Percentiles rank a stretch among this genome's conserved stretches.
phyloP scores from a whole-genome alignment of 2,329 filamentous ascomycete species.

The Cytospora leucostoma region DNA sequence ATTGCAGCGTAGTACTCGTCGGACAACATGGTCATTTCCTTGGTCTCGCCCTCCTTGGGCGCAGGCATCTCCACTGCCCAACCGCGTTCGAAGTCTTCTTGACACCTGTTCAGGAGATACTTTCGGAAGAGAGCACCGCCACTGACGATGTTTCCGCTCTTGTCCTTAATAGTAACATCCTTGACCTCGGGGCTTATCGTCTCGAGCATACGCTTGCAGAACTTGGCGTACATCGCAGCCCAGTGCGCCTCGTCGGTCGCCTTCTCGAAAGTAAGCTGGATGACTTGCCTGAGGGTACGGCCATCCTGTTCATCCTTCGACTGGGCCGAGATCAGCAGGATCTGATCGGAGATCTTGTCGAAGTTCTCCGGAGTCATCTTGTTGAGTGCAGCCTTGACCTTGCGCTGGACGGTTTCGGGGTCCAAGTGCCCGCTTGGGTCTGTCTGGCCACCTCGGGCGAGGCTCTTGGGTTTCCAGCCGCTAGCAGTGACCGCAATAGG shows the following conservation, averaged over 20 bases:
- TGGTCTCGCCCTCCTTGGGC: constrained; percentile 66
- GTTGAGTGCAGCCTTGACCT: constrained; percentile 97
- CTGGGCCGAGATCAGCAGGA: constrained; percentile 87
- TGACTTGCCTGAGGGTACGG: constrained; percentile 92
- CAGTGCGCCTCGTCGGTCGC: constrained; percentile 98
- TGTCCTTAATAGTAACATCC: constrained; percentile 93
- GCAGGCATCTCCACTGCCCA: constrained; percentile 89
- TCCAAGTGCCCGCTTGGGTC: constrained; percentile 64
- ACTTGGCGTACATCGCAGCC: constrained; percentile 98
- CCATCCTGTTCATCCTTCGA: constrained; percentile 95
- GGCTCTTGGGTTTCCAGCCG: constrained; percentile 87
- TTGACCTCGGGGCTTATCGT: constrained; percentile 94
- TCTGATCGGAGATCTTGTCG: constrained; percentile 90
- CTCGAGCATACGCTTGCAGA: constrained; percentile 96
- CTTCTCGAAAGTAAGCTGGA: constrained; percentile 98
- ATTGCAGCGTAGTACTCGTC: constrained; percentile 96
- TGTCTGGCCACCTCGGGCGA: constrained; percentile 43
- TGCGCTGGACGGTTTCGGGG: constrained; percentile 92
- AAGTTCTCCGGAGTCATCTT: constrained; percentile 99
- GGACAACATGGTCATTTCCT: constrained; percentile 80
- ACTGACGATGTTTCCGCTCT: constrained; percentile 81
- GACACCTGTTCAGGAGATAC: constrained; percentile 96
- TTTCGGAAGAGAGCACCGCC: constrained; percentile 96
- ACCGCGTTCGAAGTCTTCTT: constrained; percentile 97
- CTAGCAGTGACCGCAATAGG: constrained; percentile 69